Evolutionary conservation across 768 basidiomycete genomes (phyloP), one percentile per base, ranked within the genome.

Genomic region (Suillus paluster): DNA sequence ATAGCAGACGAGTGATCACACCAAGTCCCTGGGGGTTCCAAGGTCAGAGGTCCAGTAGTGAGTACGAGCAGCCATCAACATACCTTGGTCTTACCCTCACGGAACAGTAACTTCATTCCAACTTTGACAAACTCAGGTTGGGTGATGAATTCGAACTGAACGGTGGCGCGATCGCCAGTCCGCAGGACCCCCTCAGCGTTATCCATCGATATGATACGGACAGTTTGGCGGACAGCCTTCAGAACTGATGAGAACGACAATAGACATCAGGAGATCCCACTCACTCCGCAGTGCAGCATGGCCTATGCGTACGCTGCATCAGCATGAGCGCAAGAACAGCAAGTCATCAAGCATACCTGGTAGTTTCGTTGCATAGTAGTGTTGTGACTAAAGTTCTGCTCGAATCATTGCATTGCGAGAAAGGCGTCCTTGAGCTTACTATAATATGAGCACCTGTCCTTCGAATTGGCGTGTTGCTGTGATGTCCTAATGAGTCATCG

Each of bases 51-150:
- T 49, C 60, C 55, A 42, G 52, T 49, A 52, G 23, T 12, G n/a
- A 57, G 12, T 21, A 45, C 42, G 66, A 41, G 54, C 34, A 21
- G 46, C 53, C 53, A 46, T 48, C 30, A 21, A 70, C 80, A 38
- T 56, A 89, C 95, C 83, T 97, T 98, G 1, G 95, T 97, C 80
- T 94, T 95, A 4, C 96, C 97, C 76, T 99, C 97, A 44, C 97
- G 82, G 74, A 99, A 95, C 14, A 99, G 77, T 25, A 97, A 80
- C 76, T 95, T 94, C 89, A 93, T 94, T 30, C 96, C 96, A 67
- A 89, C 90, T 73, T 96, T 95, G 65, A 99, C 80, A 71, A 89
- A 96, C 79, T 97, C 97, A 0, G 94, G 90, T 58, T 91, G 90
- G 15, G 92, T 89, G 59, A 97, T 92, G 70, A 98, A 97, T 77